Evolutionary conservation across 352 stramenopile genomes (phyloP).

Genomic region (Phytophthora idaei): DNA sequence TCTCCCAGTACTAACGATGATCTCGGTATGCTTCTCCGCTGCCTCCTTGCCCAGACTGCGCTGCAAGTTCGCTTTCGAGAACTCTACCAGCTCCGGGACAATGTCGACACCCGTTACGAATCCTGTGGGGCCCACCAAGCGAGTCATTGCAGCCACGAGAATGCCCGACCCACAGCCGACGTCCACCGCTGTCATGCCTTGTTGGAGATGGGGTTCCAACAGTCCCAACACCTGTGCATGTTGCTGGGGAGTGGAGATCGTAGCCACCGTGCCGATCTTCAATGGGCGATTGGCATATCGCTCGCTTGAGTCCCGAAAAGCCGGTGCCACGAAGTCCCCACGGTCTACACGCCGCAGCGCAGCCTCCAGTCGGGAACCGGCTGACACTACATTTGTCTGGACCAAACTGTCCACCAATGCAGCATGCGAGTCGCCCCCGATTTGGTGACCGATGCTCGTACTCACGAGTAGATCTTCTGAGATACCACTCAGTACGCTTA

Average conservation of each 20-base stretch:
- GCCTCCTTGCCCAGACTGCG: conserved; percentile 46
- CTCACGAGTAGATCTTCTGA: conserved; percentile 84
- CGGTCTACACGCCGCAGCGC: conserved; percentile 75
- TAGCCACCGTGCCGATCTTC: conserved; percentile 80
- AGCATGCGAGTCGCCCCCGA: conserved; percentile 70
- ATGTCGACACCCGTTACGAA: conserved; percentile 79
- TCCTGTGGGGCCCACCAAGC: conserved; percentile 61
- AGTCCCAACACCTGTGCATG: conserved; percentile 79
- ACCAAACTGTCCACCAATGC: conserved; percentile 82
- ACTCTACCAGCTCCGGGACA: conserved; percentile 72
- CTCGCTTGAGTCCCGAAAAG: conserved; percentile 32
- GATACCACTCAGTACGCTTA: conserved; percentile 75
- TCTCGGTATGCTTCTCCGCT: conserved; percentile 43
- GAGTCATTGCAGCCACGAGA: conserved; percentile 78
- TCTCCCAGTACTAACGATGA: conserved; percentile 55
- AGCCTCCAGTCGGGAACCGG: conserved; percentile 60
- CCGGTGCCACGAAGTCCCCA: conserved; percentile 53
- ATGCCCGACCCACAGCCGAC: conserved; percentile 84
- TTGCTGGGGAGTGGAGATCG: conserved; percentile 88
- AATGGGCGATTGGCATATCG: conserved; percentile 79
- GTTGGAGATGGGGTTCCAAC: conserved; percentile 69
- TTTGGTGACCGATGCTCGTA: conserved; percentile 84
- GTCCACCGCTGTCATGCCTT: conserved; percentile 68
- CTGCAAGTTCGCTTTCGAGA: conserved; percentile 70
- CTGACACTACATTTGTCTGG: conserved; percentile 65